A percentile compares a stretch with the other conserved stretches of the same genome.
These are phyloP conservation scores for Agastache rugosa DNA, from an alignment of 257 asterid species.

Conservation along the genomic window DNA sequence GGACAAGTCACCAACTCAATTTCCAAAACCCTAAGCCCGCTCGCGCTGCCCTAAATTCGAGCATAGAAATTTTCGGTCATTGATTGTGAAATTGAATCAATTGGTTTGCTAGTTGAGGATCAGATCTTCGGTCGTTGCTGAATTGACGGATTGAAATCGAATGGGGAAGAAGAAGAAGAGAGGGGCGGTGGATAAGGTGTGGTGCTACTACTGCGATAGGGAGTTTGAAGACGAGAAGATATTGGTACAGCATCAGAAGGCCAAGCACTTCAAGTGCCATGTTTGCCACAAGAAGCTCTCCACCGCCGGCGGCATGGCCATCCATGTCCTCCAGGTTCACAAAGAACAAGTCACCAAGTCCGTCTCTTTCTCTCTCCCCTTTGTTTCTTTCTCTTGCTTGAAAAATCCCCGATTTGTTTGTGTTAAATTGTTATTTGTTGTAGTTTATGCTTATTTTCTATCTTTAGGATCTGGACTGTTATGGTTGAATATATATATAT, in stretches of 20 bases:
- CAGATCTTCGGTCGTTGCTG: slow-evolving; percentile 30
- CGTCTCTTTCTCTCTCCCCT: neutral
- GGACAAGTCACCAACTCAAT: slow-evolving; percentile 2
- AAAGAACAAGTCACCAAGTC: slow-evolving; percentile 82
- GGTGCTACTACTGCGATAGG: slow-evolving; percentile 97
- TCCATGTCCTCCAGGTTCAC: slow-evolving; percentile 97
- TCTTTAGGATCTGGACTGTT: neutral
- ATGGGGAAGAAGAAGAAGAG: slow-evolving; percentile 99
- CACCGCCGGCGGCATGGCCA: slow-evolving; percentile 95
- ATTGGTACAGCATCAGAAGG: slow-evolving; percentile 96
- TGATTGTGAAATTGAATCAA: neutral
- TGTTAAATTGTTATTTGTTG: neutral
- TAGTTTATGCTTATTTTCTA: neutral
- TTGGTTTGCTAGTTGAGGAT: slow-evolving; percentile 1
- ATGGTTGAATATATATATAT: slow-evolving; percentile 23
- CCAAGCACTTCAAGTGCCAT: slow-evolving; percentile 96
- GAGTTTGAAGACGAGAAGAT: slow-evolving; percentile 99
- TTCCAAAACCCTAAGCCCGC: slow-evolving; percentile 43
- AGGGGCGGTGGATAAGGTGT: slow-evolving; percentile 69
- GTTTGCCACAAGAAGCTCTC: slow-evolving; percentile 97
- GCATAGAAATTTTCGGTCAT: neutral
- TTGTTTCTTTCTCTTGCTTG: neutral
- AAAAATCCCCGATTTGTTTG: neutral
- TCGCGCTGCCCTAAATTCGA: neutral
- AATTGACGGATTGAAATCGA: slow-evolving; percentile 20